A percentile compares a stretch with the other conserved stretches of the same genome.
Conservation (phyloP, 495 filamentous ascomycete genomes). For the Neurospora sp. region DNA sequence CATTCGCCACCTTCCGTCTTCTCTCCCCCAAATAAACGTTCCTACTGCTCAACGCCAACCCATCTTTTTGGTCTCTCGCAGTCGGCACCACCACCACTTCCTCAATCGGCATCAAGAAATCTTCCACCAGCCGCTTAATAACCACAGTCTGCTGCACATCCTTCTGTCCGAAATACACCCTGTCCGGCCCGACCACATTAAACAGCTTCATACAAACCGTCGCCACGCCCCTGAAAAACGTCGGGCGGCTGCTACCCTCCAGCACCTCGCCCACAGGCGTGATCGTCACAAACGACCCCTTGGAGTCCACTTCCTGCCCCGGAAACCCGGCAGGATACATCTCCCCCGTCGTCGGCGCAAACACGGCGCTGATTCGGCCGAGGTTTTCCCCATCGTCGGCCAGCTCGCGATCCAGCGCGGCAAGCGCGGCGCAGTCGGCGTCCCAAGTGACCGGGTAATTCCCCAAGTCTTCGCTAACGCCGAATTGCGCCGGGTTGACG, state of each 20-base stretch:
- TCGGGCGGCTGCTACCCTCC: slow-evolving; percentile 79
- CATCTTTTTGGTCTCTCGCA: slow-evolving; percentile 57
- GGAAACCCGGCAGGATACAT: slow-evolving; percentile 87
- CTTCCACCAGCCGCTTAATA: slow-evolving; percentile 73
- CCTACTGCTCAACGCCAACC: slow-evolving; percentile 84
- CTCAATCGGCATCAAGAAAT: slow-evolving; percentile 74
- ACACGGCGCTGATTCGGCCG: slow-evolving; percentile 71
- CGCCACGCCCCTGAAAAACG: slow-evolving; percentile 93
- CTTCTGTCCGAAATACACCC: slow-evolving; percentile 96
- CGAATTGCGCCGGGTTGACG: slow-evolving; percentile 96
- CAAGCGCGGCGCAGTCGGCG: slow-evolving; percentile 55
- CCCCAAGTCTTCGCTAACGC: slow-evolving; percentile 73
- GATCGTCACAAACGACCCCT: slow-evolving; percentile 89
- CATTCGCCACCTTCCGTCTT: slow-evolving; percentile 59
- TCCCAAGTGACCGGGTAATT: slow-evolving; percentile 82
- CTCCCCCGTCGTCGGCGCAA: slow-evolving; percentile 67
- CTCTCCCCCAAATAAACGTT: slow-evolving; percentile 85
- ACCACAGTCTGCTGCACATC: slow-evolving; percentile 94
- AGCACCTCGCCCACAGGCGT: slow-evolving; percentile 71
- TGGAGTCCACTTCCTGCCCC: slow-evolving; percentile 61
- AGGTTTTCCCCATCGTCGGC: slow-evolving; percentile 39
- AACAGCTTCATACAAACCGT: slow-evolving; percentile 97
- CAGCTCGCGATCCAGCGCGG: slow-evolving; percentile 60
- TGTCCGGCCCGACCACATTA: slow-evolving; percentile 78
- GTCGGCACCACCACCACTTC: slow-evolving; percentile 67